Conservation (phyloP, 345 rosid genomes). For the Rubroshorea leprosula region DNA sequence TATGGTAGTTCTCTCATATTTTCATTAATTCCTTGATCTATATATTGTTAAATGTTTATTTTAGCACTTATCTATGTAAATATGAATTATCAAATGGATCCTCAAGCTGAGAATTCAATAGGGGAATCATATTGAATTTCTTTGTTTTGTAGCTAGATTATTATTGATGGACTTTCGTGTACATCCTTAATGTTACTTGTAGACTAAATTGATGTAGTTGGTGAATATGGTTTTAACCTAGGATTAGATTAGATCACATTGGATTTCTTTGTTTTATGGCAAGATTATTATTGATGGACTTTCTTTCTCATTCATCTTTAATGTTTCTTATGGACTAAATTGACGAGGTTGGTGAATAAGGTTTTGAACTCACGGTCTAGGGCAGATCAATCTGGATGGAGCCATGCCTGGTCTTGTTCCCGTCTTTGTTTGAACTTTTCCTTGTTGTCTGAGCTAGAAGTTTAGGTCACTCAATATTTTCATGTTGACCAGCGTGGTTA, state of each 20-base stretch:
- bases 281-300: not conserved
- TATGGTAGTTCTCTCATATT: not conserved
- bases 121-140: not conserved
- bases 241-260: no score
- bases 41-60: not conserved
- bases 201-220: no score
- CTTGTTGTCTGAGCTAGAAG: not conserved
- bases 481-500: not conserved
- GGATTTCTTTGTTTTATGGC: no score
- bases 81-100: not conserved
- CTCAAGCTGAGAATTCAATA: not conserved
- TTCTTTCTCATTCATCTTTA: no score
- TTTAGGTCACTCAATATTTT: no score
- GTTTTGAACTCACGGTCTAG: not conserved
- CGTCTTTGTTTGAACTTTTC: no score
- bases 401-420: not conserved
- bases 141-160: no score
- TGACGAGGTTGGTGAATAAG: not conserved
- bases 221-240: no score
- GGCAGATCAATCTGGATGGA: not conserved
- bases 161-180: not conserved
- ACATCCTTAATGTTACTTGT: no score
- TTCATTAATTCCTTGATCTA: not conserved
- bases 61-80: not conserved
- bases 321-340: not conserved